phyloP scores from a whole-genome alignment of 1,284 basidiomycete genomes.

The Marasmius oreades region DNA sequence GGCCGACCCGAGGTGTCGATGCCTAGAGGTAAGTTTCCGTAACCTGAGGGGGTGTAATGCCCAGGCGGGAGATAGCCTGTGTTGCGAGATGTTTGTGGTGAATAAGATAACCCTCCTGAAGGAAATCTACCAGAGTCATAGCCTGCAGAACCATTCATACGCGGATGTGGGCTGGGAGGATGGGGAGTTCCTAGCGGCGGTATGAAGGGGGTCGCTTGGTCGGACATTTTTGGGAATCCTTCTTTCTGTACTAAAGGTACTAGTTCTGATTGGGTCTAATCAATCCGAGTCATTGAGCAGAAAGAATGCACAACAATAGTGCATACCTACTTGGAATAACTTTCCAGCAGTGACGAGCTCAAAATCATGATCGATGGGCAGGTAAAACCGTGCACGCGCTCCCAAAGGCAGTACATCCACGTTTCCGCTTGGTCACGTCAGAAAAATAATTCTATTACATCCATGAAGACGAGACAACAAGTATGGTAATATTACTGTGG shows the following conservation, averaged over 20 bases:
- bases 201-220: slow-evolving; percentile 5
- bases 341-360: background rate
- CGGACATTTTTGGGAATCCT: slow-evolving; percentile 2
- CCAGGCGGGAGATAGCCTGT: background rate
- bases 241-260: slow-evolving; percentile 1
- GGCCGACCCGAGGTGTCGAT: slow-evolving; percentile 1
- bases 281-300: background rate
- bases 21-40: background rate
- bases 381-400: no score
- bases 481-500: no score
- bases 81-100: background rate
- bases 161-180: background rate
- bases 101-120: slow-evolving; percentile 1
- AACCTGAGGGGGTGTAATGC: background rate
- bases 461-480: no score
- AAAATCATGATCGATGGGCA: slow-evolving; percentile 3
- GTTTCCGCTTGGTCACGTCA: no score
- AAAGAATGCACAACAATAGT: background rate
- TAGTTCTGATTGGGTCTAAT: background rate
- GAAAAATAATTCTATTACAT: no score
- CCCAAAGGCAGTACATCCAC: no score
- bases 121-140: background rate
- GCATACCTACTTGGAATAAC: background rate
- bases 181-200: slow-evolving; percentile 11
- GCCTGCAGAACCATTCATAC: background rate